Conservation (phyloP, 164 flowering plant genomes). For the Saururus chinensis region DNA sequence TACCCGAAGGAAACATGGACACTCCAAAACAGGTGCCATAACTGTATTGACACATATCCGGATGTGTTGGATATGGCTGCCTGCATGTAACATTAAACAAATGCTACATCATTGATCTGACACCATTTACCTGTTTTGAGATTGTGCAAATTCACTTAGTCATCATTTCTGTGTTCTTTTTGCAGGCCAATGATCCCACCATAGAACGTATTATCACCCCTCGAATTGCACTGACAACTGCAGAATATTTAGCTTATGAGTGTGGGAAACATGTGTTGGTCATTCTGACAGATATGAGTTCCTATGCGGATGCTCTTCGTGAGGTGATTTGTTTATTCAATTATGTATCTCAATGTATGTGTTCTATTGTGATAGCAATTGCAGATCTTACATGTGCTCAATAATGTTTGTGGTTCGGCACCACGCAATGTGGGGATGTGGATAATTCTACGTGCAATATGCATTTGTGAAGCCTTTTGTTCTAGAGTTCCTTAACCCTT, state of each 20-base stretch:
- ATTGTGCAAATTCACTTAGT: not conserved
- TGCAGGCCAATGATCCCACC: conserved; percentile 96
- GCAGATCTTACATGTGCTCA: not conserved
- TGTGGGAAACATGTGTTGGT: conserved; percentile 98
- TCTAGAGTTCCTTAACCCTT: no score
- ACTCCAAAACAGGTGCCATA: no score
- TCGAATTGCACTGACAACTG: conserved; percentile 93
- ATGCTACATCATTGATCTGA: no score
- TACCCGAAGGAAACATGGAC: no score
- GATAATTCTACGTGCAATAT: no score
- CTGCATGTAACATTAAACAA: no score
- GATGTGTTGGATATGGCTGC: no score
- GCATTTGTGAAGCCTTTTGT: no score
- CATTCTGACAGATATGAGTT: conserved; percentile 94
- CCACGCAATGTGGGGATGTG: no score
- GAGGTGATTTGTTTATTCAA: conserved; percentile 41
- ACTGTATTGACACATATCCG: no score
- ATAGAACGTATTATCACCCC: conserved; percentile 97
- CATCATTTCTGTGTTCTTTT: conserved; percentile 6
- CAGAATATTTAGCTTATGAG: conserved; percentile 95
- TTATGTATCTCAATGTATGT: not conserved
- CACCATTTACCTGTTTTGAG: no score
- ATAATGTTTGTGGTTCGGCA: not conserved
- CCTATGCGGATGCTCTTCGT: conserved; percentile 98
- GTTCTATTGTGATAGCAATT: not conserved